Percentiles rank a stretch among this genome's conserved stretches.
phyloP scores from a whole-genome alignment of 2,329 filamentous ascomycete genomes.

The Fusarium sp. region DNA sequence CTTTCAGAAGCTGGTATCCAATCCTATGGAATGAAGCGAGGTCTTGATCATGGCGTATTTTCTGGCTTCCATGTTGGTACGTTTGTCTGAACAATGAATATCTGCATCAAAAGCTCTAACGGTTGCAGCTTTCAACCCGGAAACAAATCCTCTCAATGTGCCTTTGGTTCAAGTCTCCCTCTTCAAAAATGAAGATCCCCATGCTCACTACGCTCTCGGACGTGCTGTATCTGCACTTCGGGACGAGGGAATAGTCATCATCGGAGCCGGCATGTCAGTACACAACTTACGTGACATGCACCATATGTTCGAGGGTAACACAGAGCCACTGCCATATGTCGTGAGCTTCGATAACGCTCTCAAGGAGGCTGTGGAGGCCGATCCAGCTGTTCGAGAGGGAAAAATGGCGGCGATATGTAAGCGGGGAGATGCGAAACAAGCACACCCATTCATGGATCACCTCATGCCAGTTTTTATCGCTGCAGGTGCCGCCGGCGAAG shows the following conservation, averaged over 20 bases:
- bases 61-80: constrained; percentile 68
- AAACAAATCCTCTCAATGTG: constrained; percentile 70
- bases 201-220: constrained; percentile 75
- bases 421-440: constrained; percentile 59
- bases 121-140: constrained; percentile 67
- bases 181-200: constrained; percentile 72
- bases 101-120: constrained; percentile 8
- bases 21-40: constrained; percentile 69
- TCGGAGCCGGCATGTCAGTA: constrained; percentile 80
- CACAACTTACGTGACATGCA: constrained; percentile 72
- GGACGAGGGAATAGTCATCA: constrained; percentile 74
- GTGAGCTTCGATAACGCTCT: constrained; percentile 75
- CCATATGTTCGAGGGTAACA: constrained; percentile 50
- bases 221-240: constrained; percentile 73
- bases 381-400: constrained; percentile 53
- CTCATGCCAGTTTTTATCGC: constrained; percentile 62
- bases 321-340: constrained; percentile 65
- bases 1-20: constrained; percentile 69
- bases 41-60: constrained; percentile 82
- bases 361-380: constrained; percentile 70
- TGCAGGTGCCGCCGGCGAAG: constrained; percentile 59
- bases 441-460: constrained; percentile 63
- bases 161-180: constrained; percentile 80
- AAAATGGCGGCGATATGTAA: constrained; percentile 54
- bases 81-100: neutral